phyloP scores from a whole-genome alignment of 192 early-diverging fungal genomes.

The Piromyces sp. region DNA sequence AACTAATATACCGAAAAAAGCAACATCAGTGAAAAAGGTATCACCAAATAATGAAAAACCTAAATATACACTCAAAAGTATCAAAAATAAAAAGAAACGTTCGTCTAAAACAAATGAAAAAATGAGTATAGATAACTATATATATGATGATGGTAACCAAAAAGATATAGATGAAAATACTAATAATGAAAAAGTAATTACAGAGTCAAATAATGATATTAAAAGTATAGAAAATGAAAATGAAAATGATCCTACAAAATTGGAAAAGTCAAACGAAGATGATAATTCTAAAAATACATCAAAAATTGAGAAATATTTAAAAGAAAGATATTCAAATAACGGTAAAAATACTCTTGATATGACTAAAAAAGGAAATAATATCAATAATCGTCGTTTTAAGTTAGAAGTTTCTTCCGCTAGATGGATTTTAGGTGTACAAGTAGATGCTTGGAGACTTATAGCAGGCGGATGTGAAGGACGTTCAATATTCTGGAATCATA shows the following conservation, averaged over 20 bases:
- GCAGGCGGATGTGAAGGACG: background rate
- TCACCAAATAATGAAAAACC: too few relatives aligned
- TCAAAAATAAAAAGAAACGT: background rate
- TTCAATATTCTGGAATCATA: background rate
- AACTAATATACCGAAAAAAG: too few relatives aligned
- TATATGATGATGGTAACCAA: background rate
- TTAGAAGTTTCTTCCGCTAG: background rate
- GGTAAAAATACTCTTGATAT: background rate
- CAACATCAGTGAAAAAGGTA: too few relatives aligned
- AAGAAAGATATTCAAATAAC: background rate
- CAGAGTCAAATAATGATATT: background rate
- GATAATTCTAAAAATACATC: background rate
- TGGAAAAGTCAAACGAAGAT: background rate
- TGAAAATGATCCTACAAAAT: background rate
- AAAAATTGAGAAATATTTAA: background rate
- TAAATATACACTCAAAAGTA: background rate
- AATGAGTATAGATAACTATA: background rate
- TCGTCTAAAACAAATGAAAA: background rate
- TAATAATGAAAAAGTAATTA: too few relatives aligned
- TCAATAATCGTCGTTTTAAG: background rate
- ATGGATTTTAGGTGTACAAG: background rate
- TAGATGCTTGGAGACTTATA: background rate
- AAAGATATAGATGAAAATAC: background rate
- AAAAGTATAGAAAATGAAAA: background rate
- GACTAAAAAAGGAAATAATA: background rate